Evolutionary conservation across 1,284 basidiomycete genomes (phyloP).

Genomic region (Mixia osmundae): DNA sequence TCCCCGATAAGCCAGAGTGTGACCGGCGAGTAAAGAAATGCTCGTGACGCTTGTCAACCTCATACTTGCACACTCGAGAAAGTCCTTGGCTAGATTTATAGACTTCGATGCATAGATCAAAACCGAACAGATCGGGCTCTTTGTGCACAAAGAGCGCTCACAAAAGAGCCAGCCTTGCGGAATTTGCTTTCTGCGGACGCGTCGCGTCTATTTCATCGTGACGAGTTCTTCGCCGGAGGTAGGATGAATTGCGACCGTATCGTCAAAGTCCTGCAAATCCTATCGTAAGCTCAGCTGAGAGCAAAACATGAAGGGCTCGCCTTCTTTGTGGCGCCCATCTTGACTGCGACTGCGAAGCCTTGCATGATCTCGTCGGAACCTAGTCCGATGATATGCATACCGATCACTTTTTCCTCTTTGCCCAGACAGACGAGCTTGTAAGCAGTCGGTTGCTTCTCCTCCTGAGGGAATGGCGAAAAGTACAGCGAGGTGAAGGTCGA

Average conservation of each 20-base stretch:
- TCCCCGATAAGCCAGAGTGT: no score
- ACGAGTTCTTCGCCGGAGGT: conserved; percentile 7
- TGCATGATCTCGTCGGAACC: conserved; percentile 83
- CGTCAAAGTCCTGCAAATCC: conserved; percentile 45
- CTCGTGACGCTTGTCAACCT: no score
- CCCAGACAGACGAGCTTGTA: conserved; percentile 79
- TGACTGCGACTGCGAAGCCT: conserved; percentile 81
- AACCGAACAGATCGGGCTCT: no score
- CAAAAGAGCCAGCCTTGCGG: no score
- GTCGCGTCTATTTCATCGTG: no score
- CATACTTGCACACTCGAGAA: no score
- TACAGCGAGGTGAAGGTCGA: conserved; percentile 15
- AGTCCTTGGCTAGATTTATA: no score
- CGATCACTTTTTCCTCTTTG: conserved; percentile 77
- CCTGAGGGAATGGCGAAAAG: conserved; percentile 38
- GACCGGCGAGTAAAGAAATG: no score
- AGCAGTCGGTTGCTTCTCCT: conserved; percentile 71
- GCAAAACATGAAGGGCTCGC: no score
- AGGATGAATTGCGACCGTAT: conserved; percentile 78
- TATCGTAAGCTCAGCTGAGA: not conserved
- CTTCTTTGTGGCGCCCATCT: conserved; percentile 53
- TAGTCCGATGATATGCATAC: conserved; percentile 72
- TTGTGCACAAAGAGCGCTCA: no score
- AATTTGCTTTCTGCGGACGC: no score
- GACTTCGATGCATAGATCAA: no score